phyloP scores from a whole-genome alignment of 169 alveolate species.

The Plasmodium vivax region DNA sequence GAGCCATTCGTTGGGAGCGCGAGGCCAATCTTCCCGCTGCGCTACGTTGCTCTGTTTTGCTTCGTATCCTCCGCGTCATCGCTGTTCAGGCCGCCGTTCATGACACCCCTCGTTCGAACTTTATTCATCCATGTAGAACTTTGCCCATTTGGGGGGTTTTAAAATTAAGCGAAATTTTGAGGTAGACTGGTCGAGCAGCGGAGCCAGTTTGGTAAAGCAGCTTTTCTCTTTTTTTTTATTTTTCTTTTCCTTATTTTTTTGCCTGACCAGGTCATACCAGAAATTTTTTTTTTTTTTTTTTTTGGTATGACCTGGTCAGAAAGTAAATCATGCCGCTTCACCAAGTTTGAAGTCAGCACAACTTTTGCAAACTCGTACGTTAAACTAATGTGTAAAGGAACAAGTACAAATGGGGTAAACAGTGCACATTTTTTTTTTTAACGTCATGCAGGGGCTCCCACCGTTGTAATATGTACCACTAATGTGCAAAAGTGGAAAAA shows the following conservation, averaged over 20 bases:
- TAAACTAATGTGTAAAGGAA: neutral
- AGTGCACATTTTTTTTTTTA: neutral
- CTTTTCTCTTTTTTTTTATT: too few relatives aligned
- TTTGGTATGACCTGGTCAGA: neutral
- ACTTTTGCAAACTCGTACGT: neutral
- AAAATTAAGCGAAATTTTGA: neutral
- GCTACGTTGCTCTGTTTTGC: neutral
- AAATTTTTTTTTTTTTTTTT: neutral
- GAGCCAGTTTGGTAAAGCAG: neutral
- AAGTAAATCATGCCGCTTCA: neutral
- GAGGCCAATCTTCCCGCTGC: neutral
- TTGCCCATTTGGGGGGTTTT: neutral
- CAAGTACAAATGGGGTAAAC: neutral
- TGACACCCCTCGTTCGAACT: neutral
- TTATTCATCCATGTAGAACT: neutral
- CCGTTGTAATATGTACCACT: neutral
- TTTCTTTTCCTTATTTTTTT: neutral
- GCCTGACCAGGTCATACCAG: neutral
- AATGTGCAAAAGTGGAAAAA: neutral
- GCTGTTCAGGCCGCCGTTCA: neutral
- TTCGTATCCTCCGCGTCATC: neutral
- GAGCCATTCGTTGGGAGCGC: neutral
- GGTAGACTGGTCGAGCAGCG: neutral
- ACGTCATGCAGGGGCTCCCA: neutral
- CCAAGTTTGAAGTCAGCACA: neutral